Conservation (phyloP, 2,329 filamentous ascomycete genomes). For the Botrytis sinoallii region DNA sequence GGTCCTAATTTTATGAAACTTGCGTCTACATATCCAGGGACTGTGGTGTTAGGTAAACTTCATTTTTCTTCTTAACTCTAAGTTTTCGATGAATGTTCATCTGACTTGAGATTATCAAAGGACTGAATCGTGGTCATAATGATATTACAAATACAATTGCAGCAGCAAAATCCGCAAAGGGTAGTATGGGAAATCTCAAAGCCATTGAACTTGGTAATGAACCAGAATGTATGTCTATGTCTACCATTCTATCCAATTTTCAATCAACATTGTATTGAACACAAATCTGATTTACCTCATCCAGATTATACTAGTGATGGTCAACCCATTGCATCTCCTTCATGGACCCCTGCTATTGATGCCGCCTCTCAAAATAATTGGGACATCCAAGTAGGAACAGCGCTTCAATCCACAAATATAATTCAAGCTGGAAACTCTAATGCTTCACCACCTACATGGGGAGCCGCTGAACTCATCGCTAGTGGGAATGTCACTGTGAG, state of each 20-base stretch:
- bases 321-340: slow-evolving; percentile 33
- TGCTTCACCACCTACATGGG: slow-evolving; percentile 33
- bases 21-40: slow-evolving; percentile 48
- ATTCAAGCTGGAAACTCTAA: slow-evolving; percentile 35
- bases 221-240: slow-evolving; percentile 48
- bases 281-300: slow-evolving; percentile 1
- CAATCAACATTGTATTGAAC: not conserved
- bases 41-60: slow-evolving; percentile 45
- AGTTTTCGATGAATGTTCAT: not conserved
- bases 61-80: not conserved
- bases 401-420: slow-evolving; percentile 24
- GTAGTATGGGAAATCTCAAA: slow-evolving; percentile 47
- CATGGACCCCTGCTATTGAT: slow-evolving; percentile 31
- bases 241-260: too few species aligned
- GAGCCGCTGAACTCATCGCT: slow-evolving; percentile 32
- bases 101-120: slow-evolving; percentile 20
- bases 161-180: slow-evolving; percentile 47
- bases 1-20: slow-evolving; percentile 52
- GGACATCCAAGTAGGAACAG: slow-evolving; percentile 29
- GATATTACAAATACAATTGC: slow-evolving; percentile 53
- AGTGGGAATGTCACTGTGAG: slow-evolving; percentile 27
- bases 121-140: slow-evolving; percentile 53
- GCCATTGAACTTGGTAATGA: slow-evolving; percentile 58
- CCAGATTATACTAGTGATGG: slow-evolving; percentile 38
- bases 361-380: slow-evolving; percentile 33